Conservation (phyloP, 805 yeast genomes). For the Kodamaea neixiangensis region DNA sequence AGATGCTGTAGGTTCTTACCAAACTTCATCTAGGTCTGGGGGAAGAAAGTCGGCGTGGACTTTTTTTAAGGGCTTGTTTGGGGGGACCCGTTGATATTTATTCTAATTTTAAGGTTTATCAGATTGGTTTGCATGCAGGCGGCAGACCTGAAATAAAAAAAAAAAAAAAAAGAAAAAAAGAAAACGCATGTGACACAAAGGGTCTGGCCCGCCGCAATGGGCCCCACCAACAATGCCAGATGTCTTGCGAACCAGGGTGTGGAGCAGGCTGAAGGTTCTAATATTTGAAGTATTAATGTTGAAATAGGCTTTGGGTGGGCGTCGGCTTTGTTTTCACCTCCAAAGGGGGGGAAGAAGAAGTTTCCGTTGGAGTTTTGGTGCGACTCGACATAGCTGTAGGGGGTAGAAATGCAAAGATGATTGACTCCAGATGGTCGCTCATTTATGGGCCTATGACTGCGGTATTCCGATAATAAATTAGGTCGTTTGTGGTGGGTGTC, state of each 20-base stretch:
- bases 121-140: background rate
- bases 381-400: too few relatives aligned
- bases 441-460: background rate
- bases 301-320: background rate
- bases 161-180: background rate
- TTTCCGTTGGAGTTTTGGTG: too few relatives aligned
- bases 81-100: background rate
- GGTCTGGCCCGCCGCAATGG: too few relatives aligned
- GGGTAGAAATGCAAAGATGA: background rate
- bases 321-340: background rate
- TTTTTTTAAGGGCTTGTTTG: background rate
- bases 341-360: too few relatives aligned
- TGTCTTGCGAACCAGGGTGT: background rate
- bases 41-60: background rate
- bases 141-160: too few relatives aligned
- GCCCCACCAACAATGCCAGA: background rate
- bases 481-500: background rate
- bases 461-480: background rate
- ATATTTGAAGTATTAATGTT: background rate
- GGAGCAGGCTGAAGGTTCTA: background rate
- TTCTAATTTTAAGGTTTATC: background rate
- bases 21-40: constrained; percentile 68
- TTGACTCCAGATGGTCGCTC: background rate
- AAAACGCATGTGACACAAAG: background rate
- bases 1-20: constrained; percentile 73